These are phyloP conservation scores for Chondrus crispus DNA, from an alignment of 23 red algal species.

Conservation along the genomic window DNA sequence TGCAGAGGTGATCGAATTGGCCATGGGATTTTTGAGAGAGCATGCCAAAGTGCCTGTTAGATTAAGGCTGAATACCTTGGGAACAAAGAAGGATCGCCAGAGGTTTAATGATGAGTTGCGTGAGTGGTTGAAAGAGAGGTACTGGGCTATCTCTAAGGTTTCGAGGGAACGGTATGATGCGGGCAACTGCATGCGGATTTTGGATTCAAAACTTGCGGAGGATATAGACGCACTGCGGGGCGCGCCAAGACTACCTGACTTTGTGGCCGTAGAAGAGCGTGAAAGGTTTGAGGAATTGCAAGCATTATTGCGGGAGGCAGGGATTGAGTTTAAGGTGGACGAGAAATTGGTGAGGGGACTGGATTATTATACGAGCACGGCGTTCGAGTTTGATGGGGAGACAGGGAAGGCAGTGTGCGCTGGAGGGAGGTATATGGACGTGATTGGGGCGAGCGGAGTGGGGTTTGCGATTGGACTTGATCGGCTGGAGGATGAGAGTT, in stretches of 20 bases:
- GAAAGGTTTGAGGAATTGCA: conserved; percentile 30
- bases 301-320: conserved; percentile 14
- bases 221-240: conserved; percentile 23
- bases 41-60: background rate
- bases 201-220: conserved; percentile 38
- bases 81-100: background rate
- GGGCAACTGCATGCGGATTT: conserved; percentile 54
- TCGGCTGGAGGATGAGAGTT: conserved; percentile 30
- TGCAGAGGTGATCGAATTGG: conserved; percentile 33
- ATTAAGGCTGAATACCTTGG: conserved; percentile 53
- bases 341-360: conserved; percentile 42
- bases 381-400: conserved; percentile 59
- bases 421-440: conserved; percentile 41
- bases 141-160: conserved; percentile 12
- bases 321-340: conserved; percentile 40
- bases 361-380: conserved; percentile 68
- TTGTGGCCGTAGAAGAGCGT: conserved; percentile 6
- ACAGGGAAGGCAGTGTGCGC: conserved; percentile 55
- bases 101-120: conserved; percentile 39
- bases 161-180: conserved; percentile 32
- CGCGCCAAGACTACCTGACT: conserved; percentile 32
- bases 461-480: conserved; percentile 64
- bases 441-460: conserved; percentile 36
- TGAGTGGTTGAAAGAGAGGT: conserved; percentile 7
- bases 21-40: background rate